A percentile compares a stretch with the other conserved stretches of the same genome.
phyloP scores from a whole-genome alignment of 805 yeast species.

The Candida michaelii region DNA sequence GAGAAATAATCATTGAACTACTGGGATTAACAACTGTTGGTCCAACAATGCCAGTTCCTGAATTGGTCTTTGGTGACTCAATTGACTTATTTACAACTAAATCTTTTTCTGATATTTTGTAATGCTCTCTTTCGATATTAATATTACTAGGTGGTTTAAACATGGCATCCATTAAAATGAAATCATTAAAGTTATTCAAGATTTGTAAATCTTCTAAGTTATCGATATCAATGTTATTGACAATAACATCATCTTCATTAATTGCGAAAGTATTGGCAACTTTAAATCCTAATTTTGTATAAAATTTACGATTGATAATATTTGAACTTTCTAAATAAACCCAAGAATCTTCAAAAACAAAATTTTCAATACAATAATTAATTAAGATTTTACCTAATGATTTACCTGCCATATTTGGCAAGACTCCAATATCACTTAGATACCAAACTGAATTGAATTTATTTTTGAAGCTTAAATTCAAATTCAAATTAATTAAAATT shows the following conservation, averaged over 20 bases:
- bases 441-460: conserved; percentile 51
- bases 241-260: conserved; percentile 18
- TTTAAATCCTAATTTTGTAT: conserved; percentile 52
- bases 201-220: conserved; percentile 13
- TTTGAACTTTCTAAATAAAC: conserved; percentile 58
- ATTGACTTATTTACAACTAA: background rate
- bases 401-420: conserved; percentile 58
- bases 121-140: conserved; percentile 10
- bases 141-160: conserved; percentile 18
- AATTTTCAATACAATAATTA: conserved; percentile 49
- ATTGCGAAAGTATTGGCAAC: conserved; percentile 32
- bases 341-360: conserved; percentile 32
- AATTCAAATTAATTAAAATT: conserved; percentile 40
- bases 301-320: conserved; percentile 51
- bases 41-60: background rate
- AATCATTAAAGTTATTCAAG: conserved; percentile 14
- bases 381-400: conserved; percentile 55
- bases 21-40: background rate
- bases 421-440: conserved; percentile 56
- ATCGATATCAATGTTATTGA: conserved; percentile 16
- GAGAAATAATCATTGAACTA: conserved; percentile 11
- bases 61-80: background rate
- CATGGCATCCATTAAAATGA: conserved; percentile 22
- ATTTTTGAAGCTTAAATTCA: conserved; percentile 23
- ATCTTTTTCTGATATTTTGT: conserved; percentile 11